A percentile compares a stretch with the other conserved stretches of the same genome.
phyloP scores from a whole-genome alignment of 2,329 filamentous ascomycete genomes.

The Exophiala oligosperma region DNA sequence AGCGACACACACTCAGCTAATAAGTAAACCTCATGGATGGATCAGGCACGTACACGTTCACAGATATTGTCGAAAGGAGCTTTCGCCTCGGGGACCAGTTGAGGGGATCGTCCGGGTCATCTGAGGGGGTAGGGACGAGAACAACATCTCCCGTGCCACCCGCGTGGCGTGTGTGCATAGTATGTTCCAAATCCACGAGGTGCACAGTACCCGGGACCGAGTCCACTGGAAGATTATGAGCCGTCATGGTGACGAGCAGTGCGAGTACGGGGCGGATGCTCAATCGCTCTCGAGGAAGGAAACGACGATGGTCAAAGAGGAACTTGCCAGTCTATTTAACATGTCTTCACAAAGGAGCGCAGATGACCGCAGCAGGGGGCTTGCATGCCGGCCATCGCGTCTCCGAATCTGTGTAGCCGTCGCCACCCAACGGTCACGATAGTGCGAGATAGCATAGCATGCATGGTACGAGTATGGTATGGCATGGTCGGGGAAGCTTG shows the following conservation, averaged over 20 bases:
- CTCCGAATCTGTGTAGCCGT: no score
- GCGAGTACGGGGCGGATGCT: not conserved
- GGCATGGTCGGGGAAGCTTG: no score
- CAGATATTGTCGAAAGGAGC: slow-evolving; percentile 34
- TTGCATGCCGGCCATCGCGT: no score
- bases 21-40: not conserved
- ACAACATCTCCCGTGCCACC: slow-evolving; percentile 32
- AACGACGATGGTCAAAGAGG: no score
- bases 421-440: no score
- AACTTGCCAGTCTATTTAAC: no score
- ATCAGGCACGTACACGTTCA: slow-evolving; percentile 35
- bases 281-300: not conserved
- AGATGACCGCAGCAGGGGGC: no score
- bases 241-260: slow-evolving; percentile 6
- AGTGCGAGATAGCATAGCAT: no score
- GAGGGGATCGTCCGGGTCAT: slow-evolving; percentile 42
- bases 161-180: slow-evolving; percentile 29
- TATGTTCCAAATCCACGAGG: slow-evolving; percentile 37
- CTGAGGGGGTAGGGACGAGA: slow-evolving; percentile 38
- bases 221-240: slow-evolving; percentile 22
- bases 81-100: slow-evolving; percentile 40
- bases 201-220: slow-evolving; percentile 39
- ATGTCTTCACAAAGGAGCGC: no score
- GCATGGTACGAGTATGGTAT: no score
- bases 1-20: slow-evolving; percentile 11